These are phyloP conservation scores for Vanrija sp. DNA, from an alignment of 1,284 basidiomycete species.

Conservation along the genomic window DNA sequence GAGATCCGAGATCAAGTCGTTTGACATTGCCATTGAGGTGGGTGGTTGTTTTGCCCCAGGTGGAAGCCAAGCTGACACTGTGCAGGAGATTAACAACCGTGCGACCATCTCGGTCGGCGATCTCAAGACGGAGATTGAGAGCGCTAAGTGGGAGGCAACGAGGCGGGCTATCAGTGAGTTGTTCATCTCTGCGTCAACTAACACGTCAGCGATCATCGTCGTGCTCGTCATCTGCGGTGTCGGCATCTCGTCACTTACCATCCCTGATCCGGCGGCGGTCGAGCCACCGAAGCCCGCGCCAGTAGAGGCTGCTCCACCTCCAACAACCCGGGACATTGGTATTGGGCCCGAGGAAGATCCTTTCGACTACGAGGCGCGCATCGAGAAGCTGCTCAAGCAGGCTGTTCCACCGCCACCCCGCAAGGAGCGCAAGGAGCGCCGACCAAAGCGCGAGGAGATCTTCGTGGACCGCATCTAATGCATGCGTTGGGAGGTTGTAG, in stretches of 20 bases:
- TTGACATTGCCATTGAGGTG: slow-evolving; percentile 87
- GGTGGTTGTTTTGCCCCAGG: slow-evolving; percentile 22
- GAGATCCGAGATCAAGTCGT: slow-evolving; percentile 78
- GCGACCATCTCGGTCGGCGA: slow-evolving; percentile 81
- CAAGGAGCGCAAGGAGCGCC: slow-evolving; percentile 5
- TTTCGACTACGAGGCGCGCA: slow-evolving; percentile 26
- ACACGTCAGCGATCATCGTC: slow-evolving; percentile 36
- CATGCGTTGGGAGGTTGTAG: no score
- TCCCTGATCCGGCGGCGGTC: slow-evolving; percentile 5
- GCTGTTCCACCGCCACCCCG: slow-evolving; percentile 5
- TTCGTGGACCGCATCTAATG: slow-evolving; percentile 12
- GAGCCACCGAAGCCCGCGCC: slow-evolving; percentile 5
- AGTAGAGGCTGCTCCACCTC: not conserved
- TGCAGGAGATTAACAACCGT: slow-evolving; percentile 77
- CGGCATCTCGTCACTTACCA: slow-evolving; percentile 12
- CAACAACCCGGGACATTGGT: slow-evolving; percentile 34
- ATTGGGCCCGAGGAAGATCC: slow-evolving; percentile 38
- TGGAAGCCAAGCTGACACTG: slow-evolving; percentile 5
- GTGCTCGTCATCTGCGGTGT: slow-evolving; percentile 15
- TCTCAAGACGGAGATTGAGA: slow-evolving; percentile 78
- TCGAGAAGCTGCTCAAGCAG: slow-evolving; percentile 14
- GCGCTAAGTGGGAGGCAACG: slow-evolving; percentile 88
- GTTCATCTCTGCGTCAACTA: not conserved
- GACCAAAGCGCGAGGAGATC: not conserved
- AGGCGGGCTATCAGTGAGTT: slow-evolving; percentile 75